phyloP scores from a whole-genome alignment of 2,329 filamentous ascomycete species.

The Alternaria arbusti region DNA sequence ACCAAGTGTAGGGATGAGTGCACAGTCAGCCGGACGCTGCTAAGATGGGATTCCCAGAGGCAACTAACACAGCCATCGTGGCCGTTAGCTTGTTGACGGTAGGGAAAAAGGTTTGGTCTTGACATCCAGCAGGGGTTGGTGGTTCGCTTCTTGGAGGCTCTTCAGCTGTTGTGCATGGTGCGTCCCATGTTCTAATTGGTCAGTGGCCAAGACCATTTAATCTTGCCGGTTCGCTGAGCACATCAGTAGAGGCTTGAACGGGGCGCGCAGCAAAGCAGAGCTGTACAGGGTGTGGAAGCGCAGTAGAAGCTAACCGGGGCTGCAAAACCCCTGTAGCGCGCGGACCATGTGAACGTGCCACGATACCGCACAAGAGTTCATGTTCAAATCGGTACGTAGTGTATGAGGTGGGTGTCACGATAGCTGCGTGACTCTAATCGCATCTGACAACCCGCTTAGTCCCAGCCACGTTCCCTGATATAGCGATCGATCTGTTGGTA shows the following conservation, averaged over 20 bases:
- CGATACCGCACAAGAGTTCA: constrained; percentile 17
- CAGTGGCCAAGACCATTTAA: constrained; percentile 20
- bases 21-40: constrained; percentile 44
- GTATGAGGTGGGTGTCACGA: constrained; percentile 20
- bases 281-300: constrained; percentile 5
- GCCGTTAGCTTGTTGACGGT: constrained; percentile 36
- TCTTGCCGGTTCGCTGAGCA: constrained; percentile 24
- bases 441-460: constrained; percentile 34
- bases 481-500: constrained; percentile 22
- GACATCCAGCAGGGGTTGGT: constrained; percentile 36
- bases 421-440: constrained; percentile 29
- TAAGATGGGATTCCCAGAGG: constrained; percentile 36
- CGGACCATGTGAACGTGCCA: constrained; percentile 19
- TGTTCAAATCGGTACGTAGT: constrained; percentile 23
- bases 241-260: constrained; percentile 17
- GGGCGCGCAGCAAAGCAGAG: constrained; percentile 10
- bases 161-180: constrained; percentile 38
- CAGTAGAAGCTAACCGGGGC: constrained; percentile 11
- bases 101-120: constrained; percentile 35
- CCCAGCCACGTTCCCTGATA: constrained; percentile 37
- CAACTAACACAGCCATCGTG: constrained; percentile 47
- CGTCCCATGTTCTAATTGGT: constrained; percentile 31
- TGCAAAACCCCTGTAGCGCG: constrained; percentile 16
- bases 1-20: constrained; percentile 40
- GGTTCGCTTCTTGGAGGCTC: constrained; percentile 39